Evolutionary conservation across 1,284 basidiomycete genomes (phyloP).

Genomic region (Melampsora allii-populina): DNA sequence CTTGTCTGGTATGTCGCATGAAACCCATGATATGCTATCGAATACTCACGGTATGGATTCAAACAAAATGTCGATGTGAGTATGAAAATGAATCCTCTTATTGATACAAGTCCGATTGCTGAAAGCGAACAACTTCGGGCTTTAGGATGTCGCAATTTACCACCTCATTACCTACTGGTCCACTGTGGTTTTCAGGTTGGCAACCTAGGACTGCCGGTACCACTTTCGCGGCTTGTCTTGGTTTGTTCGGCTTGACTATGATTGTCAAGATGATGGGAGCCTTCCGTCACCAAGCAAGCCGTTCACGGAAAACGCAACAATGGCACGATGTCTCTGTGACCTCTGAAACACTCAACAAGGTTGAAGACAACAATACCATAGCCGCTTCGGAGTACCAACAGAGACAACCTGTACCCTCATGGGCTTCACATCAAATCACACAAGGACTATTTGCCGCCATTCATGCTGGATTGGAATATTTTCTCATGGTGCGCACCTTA

Average conservation of each 20-base stretch:
- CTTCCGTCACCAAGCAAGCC: background rate
- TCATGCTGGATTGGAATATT: background rate
- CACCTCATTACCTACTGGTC: background rate
- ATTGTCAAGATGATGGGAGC: background rate
- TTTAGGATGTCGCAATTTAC: background rate
- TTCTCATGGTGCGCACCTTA: background rate
- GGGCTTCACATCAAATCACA: background rate
- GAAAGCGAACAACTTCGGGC: too few relatives aligned
- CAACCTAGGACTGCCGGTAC: background rate
- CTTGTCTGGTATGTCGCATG: too few relatives aligned
- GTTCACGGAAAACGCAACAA: background rate
- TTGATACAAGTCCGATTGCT: too few relatives aligned
- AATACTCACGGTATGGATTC: too few relatives aligned
- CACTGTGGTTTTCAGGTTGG: constrained; percentile 14
- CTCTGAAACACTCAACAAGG: background rate
- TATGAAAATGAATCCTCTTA: too few relatives aligned
- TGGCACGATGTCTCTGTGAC: background rate
- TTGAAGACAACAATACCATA: background rate
- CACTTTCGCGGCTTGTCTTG: background rate
- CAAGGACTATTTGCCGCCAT: background rate
- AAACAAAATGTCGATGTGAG: too few relatives aligned
- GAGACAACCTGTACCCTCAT: background rate
- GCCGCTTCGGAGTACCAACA: background rate
- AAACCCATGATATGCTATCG: too few relatives aligned
- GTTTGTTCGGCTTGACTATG: background rate